Evolutionary conservation across 805 yeast species (phyloP), one percentile per base, ranked within the genome.

Genomic region (Teunomyces stri): DNA sequence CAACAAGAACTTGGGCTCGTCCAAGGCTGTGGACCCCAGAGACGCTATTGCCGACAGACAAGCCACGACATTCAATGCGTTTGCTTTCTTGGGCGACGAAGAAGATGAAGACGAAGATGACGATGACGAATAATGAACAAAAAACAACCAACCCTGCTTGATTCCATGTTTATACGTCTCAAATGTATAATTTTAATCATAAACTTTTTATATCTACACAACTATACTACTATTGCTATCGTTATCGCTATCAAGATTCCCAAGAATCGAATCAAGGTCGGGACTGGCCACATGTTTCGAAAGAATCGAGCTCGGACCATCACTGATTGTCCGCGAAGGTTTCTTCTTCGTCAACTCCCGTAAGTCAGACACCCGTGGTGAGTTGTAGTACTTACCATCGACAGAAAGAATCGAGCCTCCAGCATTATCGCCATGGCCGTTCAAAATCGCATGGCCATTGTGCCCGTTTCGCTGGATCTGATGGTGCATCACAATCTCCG

Each of bases 1-100:
- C 69, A 84, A 82, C 65, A 85, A 85, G 64, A 84, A 84, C 64
- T 82, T 86, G 63, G 81, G 88, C 6, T 81, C 88, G 13, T 80
- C 87, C 36, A 85, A 82, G 66, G 85, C 89, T 20, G 85, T 80
- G 42, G 90, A 85, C 59, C 74, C 87, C 16, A 80, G 85, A 63
- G 92, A 87, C 63, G 76, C 82, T 50, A 74, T 80, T 57, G 81
- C 89, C 34, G 89, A 84, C 53, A 80, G 83, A 53, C 85, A 80
- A 51, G 80, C 81, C 51, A 74, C 75, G 38, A 75, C 80, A 16
- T 87, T 87, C 76, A 87, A 87, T 66, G 92, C 94, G 4, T 87
- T 87, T 64, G 90, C 84, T 56, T 92, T 92, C 21, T 79, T 87
- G 60, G 85, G 79, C 25, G 84, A 74, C 40, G 84, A 77, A 22